Evolutionary conservation across 2,329 filamentous ascomycete genomes (phyloP), one percentile per base, ranked within the genome.

Genomic region (Neonectria punicea): DNA sequence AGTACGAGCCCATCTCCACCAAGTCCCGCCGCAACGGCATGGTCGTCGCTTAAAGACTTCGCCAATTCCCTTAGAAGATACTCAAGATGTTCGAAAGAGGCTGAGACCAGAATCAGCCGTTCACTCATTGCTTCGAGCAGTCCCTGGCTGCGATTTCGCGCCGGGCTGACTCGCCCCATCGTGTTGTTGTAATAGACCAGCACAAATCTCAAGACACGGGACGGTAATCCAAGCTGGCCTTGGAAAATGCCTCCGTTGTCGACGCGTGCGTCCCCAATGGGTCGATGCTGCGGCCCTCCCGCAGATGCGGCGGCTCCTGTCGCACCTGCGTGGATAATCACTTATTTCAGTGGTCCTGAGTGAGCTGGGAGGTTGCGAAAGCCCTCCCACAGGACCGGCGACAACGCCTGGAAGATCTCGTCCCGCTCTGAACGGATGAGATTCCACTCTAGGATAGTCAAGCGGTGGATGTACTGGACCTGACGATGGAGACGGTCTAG

Each of bases 1-100:
- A 87, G 70, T 81, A 72, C 66, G 71, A 73, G 66, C 66, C 70
- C 47, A 72, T 74, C 80, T 80, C 84, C 72, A 82, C 82, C 80
- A 83, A 80, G 77, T 84, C 86, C 69, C 87, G 89, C 80, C 87
- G 89, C 79, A 83, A 91, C 78, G 89, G 88, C 77, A 86, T 90
- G 72, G 82, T 91, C 73, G 85, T 90, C 71, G 81, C 81, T 67
- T 78, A 74, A 79, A 73, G 62, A 70, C 60, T 34, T 41, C 54
- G 34, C 41, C 46, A 41, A 53, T 41, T 59, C 71, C 73, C 61
- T 80, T 57, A 60, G 66, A 67, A 64, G 43, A 61, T 22, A 59
- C 58, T 62, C 58, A 67, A 64, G 43, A 61, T 22, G 59, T 56
- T 62, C 61, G 68, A 59, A 64, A 59, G 61, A 69, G 70, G 70